Evolutionary conservation across 257 asterid species (phyloP).

Genomic region (Forsythia viridissima): DNA sequence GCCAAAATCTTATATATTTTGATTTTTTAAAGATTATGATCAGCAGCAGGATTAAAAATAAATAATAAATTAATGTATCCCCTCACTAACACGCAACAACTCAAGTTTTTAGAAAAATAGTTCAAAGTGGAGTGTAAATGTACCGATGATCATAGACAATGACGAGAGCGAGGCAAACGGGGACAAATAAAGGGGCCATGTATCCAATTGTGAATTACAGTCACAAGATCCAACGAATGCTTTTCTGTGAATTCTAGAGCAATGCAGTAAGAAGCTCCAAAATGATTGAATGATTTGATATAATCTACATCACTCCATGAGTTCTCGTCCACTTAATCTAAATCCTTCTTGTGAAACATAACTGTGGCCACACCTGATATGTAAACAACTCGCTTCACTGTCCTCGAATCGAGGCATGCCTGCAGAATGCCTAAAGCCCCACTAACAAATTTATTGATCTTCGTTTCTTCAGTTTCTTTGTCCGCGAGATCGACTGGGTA

Average conservation of each 20-base stretch:
- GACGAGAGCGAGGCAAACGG: constrained; percentile 43
- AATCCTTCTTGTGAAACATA: neutral
- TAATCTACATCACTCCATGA: constrained; percentile 44
- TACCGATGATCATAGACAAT: constrained; percentile 44
- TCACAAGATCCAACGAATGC: constrained; percentile 46
- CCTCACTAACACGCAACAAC: too few relatives aligned
- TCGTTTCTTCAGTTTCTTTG: constrained; percentile 37
- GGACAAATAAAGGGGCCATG: constrained; percentile 61
- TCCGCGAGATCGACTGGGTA: constrained; percentile 43
- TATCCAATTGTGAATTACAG: constrained; percentile 46
- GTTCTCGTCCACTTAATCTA: constrained; percentile 34
- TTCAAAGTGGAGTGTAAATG: too few relatives aligned
- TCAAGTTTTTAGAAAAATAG: too few relatives aligned
- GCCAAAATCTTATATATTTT: too few relatives aligned
- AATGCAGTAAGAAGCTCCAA: constrained; percentile 31
- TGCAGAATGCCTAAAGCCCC: constrained; percentile 42
- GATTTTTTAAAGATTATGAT: too few relatives aligned
- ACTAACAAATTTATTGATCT: constrained; percentile 24
- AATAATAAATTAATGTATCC: too few relatives aligned
- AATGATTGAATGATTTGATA: neutral
- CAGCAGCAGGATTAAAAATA: too few relatives aligned
- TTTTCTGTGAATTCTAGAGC: constrained; percentile 51
- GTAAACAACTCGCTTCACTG: constrained; percentile 50
- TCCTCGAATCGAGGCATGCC: constrained; percentile 32
- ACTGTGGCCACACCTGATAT: constrained; percentile 38